Conservation (phyloP, 1,139 yeast genomes). For the Komagataea norvegica region DNA sequence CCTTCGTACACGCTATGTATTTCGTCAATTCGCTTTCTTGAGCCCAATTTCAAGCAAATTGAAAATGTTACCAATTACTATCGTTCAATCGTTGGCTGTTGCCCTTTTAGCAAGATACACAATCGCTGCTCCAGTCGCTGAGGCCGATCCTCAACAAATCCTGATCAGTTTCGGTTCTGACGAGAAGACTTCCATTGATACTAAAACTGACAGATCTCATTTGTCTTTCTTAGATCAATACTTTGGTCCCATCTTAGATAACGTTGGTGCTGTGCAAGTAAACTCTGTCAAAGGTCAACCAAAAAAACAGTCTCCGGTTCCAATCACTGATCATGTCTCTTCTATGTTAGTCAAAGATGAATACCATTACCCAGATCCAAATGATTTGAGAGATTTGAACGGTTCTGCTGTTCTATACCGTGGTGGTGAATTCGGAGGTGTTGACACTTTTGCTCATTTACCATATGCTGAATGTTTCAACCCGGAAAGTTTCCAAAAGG, state of each 20-base stretch:
- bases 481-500: slow-evolving; percentile 25
- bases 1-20: too few species aligned
- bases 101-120: slow-evolving; percentile 9
- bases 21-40: background rate
- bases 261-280: slow-evolving; percentile 23
- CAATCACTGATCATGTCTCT: slow-evolving; percentile 28
- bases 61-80: slow-evolving; percentile 17
- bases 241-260: slow-evolving; percentile 32
- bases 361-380: slow-evolving; percentile 34
- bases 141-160: slow-evolving; percentile 19
- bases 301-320: slow-evolving; percentile 27
- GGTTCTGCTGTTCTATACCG: slow-evolving; percentile 34
- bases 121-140: slow-evolving; percentile 19
- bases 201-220: slow-evolving; percentile 11
- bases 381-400: slow-evolving; percentile 35
- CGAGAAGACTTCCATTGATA: background rate
- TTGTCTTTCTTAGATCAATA: slow-evolving; percentile 32
- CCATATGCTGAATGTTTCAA: slow-evolving; percentile 43
- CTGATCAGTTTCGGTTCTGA: slow-evolving; percentile 17
- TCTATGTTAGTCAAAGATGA: slow-evolving; percentile 30
- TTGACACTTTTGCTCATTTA: slow-evolving; percentile 52
- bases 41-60: too few species aligned
- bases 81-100: slow-evolving; percentile 16
- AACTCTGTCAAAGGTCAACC: slow-evolving; percentile 19
- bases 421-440: slow-evolving; percentile 43